Evolutionary conservation across 2,329 filamentous ascomycete genomes (phyloP), one percentile per base, ranked within the genome.

Genomic region (Cercospora berteroae): DNA sequence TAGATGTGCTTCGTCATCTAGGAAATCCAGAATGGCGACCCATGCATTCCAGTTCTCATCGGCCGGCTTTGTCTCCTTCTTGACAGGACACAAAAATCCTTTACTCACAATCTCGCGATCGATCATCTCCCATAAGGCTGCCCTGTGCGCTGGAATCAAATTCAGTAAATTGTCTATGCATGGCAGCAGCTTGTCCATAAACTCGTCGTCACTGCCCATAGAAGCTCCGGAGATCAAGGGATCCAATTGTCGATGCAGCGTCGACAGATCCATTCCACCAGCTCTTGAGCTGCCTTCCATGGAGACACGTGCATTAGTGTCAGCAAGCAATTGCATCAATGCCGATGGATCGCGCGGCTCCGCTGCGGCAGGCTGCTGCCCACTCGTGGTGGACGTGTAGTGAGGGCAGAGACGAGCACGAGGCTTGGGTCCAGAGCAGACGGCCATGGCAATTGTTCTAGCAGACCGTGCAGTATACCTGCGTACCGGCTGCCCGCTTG

Each of bases 401-500:
- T 73, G 75, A 6, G 80, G 80, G 72, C 92, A 96, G 1, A 96
- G 80, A 13, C 87, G 87, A 68, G 81, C 83, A 69, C 92, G 88
- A 0, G 91, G 88, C 69, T 93, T 87, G 71, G 93, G 90, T 72
- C 90, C 87, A 73, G 89, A 90, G 7, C 92, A 91, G 57, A 96
- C 82, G 73, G 90, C 89, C 55, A 92, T 85, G 5, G 93, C 93
- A 57, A 96, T 81, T 0, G 90, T 91, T 72, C 92, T 87, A 3
- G 93, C 93, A 74, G 92, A 96, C 29, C 92, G 87, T 10, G 89
- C 84, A 64, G 89, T 96, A 76, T 93, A 95, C 76, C 88, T 86
- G 67, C 93, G 88, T 71, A 93, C 84, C 2, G 92, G 91, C 0
- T 85, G 84, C 29, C 86, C 85, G 48, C 60, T 69, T 23, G 88